Percentiles rank a stretch among this genome's conserved stretches.
These are phyloP conservation scores for Lojkania enalia DNA, from an alignment of 2,329 filamentous ascomycete genomes.

Conservation along the genomic window DNA sequence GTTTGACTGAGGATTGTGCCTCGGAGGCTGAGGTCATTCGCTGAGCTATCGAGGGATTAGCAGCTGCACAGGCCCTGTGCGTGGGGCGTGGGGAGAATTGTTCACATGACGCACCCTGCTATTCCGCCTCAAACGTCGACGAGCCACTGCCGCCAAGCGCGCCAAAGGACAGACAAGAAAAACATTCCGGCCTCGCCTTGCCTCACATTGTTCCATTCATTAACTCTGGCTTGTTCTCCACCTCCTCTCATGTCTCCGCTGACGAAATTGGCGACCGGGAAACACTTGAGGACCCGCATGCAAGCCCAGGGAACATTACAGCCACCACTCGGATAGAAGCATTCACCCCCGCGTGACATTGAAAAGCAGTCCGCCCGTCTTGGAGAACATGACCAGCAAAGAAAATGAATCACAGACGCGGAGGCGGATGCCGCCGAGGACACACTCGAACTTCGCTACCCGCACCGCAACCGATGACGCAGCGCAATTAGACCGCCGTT, in stretches of 20 bases:
- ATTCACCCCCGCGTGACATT: conserved; percentile 14
- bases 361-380: conserved; percentile 11
- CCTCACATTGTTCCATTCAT: conserved; percentile 9
- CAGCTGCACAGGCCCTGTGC: conserved; percentile 1
- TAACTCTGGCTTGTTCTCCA: not conserved
- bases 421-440: conserved; percentile 36
- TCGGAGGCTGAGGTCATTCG: conserved; percentile 34
- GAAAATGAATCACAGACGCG: conserved; percentile 21
- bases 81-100: conserved; percentile 25
- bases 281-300: conserved; percentile 7
- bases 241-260: conserved; percentile 9
- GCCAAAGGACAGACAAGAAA: conserved; percentile 12
- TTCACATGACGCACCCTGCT: conserved; percentile 24
- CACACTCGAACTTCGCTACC: conserved; percentile 50
- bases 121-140: conserved; percentile 13
- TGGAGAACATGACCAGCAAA: conserved; percentile 30
- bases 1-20: conserved; percentile 20
- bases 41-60: conserved; percentile 3
- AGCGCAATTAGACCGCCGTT: conserved; percentile 49
- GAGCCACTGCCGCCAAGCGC: conserved; percentile 17
- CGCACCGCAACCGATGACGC: conserved; percentile 51
- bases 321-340: conserved; percentile 17
- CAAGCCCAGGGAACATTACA: conserved; percentile 10
- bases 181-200: conserved; percentile 1
- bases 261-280: not conserved